A percentile compares a stretch with the other conserved stretches of the same genome.
These are phyloP conservation scores for Nematocida ironsii DNA, from an alignment of 371 early-diverging fungal species.

Conservation along the genomic window DNA sequence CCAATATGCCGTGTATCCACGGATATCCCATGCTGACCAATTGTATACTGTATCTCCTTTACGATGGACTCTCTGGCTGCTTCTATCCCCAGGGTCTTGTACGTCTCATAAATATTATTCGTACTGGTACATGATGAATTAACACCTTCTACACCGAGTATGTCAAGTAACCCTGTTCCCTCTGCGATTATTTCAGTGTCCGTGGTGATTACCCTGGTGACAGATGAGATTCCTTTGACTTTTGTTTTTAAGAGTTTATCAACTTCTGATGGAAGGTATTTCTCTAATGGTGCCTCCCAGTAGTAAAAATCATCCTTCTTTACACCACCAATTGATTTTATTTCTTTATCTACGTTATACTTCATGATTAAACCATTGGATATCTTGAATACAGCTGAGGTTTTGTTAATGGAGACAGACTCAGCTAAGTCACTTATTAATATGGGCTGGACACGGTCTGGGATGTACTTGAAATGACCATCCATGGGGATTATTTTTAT, in stretches of 20 bases:
- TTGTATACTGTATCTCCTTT: slow-evolving; percentile 78
- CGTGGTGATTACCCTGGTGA: slow-evolving; percentile 62
- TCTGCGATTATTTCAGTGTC: slow-evolving; percentile 77
- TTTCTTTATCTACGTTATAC: slow-evolving; percentile 13
- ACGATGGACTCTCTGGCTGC: slow-evolving; percentile 80
- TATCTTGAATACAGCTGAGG: slow-evolving; percentile 22
- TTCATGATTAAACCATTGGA: slow-evolving; percentile 1
- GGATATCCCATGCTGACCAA: slow-evolving; percentile 86
- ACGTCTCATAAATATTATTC: slow-evolving; percentile 88
- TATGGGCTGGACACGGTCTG: slow-evolving; percentile 34
- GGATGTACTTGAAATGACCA: not conserved
- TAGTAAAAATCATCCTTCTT: not conserved
- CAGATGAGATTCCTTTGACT: slow-evolving; percentile 17
- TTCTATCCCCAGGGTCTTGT: slow-evolving; percentile 88
- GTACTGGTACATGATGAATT: slow-evolving; percentile 77
- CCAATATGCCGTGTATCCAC: slow-evolving; percentile 93
- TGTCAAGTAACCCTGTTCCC: slow-evolving; percentile 84
- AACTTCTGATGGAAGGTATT: slow-evolving; percentile 37
- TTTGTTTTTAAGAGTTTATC: slow-evolving; percentile 58
- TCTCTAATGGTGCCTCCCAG: slow-evolving; percentile 48
- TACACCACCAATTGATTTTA: slow-evolving; percentile 1
- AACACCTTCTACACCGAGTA: slow-evolving; percentile 75
- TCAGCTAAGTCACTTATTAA: slow-evolving; percentile 12
- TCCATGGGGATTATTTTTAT: slow-evolving; percentile 71
- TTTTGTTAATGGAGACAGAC: slow-evolving; percentile 25